Conservation (phyloP, 116 monocot genomes). For the Dioscorea cayenensis region DNA sequence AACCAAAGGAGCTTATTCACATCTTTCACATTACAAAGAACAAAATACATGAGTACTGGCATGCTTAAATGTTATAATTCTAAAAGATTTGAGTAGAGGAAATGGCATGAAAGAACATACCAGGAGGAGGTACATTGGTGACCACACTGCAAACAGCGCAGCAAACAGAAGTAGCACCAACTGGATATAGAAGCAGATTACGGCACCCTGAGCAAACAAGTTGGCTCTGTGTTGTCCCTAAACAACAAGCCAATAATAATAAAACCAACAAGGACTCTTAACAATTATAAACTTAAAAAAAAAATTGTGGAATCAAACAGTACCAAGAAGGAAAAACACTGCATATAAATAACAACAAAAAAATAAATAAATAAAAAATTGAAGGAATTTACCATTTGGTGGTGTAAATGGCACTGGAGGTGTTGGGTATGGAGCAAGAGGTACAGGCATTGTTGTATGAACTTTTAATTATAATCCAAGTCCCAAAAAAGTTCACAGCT, state of each 20-base stretch:
- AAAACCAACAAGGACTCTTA: neutral
- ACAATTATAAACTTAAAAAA: neutral
- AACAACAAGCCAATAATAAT: neutral
- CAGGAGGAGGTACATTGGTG: slow-evolving; percentile 53
- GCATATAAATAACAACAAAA: neutral
- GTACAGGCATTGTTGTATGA: slow-evolving; percentile 45
- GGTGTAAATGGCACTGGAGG: slow-evolving; percentile 35
- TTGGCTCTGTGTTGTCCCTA: slow-evolving; percentile 54
- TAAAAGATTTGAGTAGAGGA: neutral
- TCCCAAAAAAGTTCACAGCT: neutral
- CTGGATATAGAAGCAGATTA: slow-evolving; percentile 66
- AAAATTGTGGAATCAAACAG: neutral
- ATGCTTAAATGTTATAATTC: too few species aligned
- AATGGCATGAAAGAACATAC: slow-evolving; percentile 17
- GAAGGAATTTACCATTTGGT: slow-evolving; percentile 28
- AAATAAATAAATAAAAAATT: neutral
- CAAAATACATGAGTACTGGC: too few species aligned
- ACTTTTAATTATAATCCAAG: neutral
- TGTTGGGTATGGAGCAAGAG: slow-evolving; percentile 50
- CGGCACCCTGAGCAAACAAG: slow-evolving; percentile 63
- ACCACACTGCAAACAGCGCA: slow-evolving; percentile 59
- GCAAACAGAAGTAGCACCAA: slow-evolving; percentile 59
- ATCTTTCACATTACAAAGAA: too few species aligned
- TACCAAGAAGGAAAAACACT: neutral
- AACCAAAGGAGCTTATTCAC: too few species aligned